Base-by-base conservation (phyloP, 352 stramenopile species). In the Globisporangium solare region DNA sequence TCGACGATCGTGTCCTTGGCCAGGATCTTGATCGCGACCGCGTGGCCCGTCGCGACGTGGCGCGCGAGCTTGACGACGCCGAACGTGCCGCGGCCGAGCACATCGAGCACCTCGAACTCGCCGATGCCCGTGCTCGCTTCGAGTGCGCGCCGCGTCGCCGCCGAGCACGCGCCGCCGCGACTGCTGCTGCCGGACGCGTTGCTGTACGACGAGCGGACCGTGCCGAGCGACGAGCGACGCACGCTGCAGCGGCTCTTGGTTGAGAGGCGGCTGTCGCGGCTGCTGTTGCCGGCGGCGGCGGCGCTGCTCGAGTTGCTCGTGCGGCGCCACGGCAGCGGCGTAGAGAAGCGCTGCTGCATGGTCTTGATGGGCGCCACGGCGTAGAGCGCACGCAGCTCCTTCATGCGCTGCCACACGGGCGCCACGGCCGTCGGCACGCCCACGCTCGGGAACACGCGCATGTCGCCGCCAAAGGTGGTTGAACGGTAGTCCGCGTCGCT, bases 81-180 rank as follows among this genome's bases (percentile, higher is more conserved):
- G 39, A 87, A 94, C 15, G 76, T 86, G 35, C 85, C 85, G 56
- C 71, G 60, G 0, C 85, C 85, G 14, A 94, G 62, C 3, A 89
- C 71, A 41, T 68, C 67, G 27, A 89, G 64, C 32, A 90, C 40
- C 51, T 92, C 76, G 41, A 79, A 86, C 46, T 89, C 79, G 52
- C 53, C 17, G 6, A 84, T 64, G 3, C 58, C 32, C 0, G 27
- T 67, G 56, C 63, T 58, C 11, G 67, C 53, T 32, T 75, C 58
- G 11, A 83, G 60, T 57, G 69, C 48, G 6, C 60, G 43, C 13
- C 40, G 47, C 2, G 45, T 52, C 6, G 55, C 55, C 31, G 17
- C 18, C 2, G 21, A 39, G 22, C 46, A 17, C 6, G 20, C 35
- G 0, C 18, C 7, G 17, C 17, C 14, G 22, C 32, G 49, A 46